Conservation (phyloP, 2,329 filamentous ascomycete species). For the Pseudogymnoascus sp. region DNA sequence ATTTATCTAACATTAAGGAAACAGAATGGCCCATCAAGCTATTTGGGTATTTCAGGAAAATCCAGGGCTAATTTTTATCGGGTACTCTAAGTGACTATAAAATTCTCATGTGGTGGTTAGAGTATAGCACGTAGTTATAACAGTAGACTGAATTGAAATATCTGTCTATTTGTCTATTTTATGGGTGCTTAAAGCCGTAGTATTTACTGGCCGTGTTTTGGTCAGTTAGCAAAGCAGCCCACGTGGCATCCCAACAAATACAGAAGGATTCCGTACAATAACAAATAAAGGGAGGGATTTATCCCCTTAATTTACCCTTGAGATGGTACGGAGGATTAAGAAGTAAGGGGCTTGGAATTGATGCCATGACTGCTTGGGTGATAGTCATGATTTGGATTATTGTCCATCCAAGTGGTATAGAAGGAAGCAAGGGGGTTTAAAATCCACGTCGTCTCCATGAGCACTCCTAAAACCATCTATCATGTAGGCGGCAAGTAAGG, state of each 20-base stretch:
- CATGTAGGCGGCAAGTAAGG: background rate
- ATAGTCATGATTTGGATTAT: background rate
- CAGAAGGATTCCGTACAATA: background rate
- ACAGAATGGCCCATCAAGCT: background rate
- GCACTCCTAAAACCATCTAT: background rate
- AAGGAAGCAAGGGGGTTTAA: background rate
- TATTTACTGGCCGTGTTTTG: background rate
- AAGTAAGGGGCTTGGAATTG: background rate
- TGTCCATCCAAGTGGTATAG: background rate
- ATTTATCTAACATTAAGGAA: background rate
- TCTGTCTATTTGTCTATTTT: background rate
- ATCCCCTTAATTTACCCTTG: background rate
- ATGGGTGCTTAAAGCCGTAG: background rate
- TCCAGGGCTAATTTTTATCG: background rate
- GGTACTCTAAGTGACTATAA: background rate
- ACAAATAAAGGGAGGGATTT: background rate
- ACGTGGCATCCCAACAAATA: background rate
- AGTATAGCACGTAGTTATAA: background rate
- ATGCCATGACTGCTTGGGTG: background rate
- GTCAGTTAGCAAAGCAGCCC: background rate
- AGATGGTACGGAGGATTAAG: background rate
- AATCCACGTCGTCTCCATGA: background rate
- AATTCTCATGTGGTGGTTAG: background rate
- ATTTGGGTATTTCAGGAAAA: background rate
- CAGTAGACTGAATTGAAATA: background rate